These are phyloP conservation scores for Mycena galopus DNA, from an alignment of 768 basidiomycete genomes.

Conservation along the genomic window DNA sequence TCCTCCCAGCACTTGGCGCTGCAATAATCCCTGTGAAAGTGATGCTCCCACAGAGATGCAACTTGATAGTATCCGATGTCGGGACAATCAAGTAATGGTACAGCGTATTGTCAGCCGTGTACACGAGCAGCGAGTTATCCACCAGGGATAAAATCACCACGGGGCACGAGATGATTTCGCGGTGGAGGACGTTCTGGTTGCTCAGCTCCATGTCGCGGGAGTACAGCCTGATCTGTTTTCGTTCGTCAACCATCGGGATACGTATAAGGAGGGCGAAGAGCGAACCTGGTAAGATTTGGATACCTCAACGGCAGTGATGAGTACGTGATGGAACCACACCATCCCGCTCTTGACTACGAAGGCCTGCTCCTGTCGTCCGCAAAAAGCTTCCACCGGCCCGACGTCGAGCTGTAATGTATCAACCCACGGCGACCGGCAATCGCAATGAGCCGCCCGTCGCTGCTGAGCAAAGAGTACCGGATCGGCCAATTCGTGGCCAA, in stretches of 20 bases:
- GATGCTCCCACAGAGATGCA: conserved; percentile 95
- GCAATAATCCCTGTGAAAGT: conserved; percentile 92
- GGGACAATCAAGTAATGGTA: conserved; percentile 93
- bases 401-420: conserved; percentile 93
- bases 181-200: conserved; percentile 85
- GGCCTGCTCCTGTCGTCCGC: conserved; percentile 87
- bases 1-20: conserved; percentile 85
- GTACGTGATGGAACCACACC: conserved; percentile 97
- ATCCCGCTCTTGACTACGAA: conserved; percentile 92
- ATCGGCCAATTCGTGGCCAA: conserved; percentile 94
- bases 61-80: conserved; percentile 82
- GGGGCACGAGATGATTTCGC: conserved; percentile 79
- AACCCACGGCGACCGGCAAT: conserved; percentile 93
- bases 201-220: conserved; percentile 92
- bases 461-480: conserved; percentile 90
- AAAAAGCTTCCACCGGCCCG: conserved; percentile 96
- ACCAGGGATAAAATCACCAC: conserved; percentile 92
- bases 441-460: conserved; percentile 92
- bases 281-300: conserved; percentile 82
- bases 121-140: conserved; percentile 96
- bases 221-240: conserved; percentile 86
- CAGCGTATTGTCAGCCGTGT: conserved; percentile 94
- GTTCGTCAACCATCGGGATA: conserved; percentile 1
- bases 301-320: conserved; percentile 91
- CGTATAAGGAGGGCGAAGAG: conserved; percentile 1